Base-by-base conservation (phyloP, 306 rosid genomes). In the Senna tora region DNA sequence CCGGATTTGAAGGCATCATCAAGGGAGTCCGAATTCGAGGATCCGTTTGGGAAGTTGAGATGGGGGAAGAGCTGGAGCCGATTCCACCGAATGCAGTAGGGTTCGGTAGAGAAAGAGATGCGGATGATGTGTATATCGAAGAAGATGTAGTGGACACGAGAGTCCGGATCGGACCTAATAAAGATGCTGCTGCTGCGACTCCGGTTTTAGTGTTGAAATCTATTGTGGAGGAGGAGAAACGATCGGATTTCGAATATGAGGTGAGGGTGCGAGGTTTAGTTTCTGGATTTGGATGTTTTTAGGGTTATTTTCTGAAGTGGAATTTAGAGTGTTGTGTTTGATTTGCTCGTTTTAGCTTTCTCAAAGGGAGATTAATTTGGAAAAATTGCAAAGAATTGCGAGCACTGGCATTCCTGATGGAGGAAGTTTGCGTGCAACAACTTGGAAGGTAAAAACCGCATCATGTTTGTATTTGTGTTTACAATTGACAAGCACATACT, bases 11-110 rank as follows among this genome's bases (percentile, higher is more conserved):
- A 6, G 88, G 75, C 38, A n/a, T n/a, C n/a, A n/a, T n/a, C n/a
- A 83, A 63, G 21, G 83, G 25, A 1, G 79, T 68, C 1, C 79
- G 68, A 15, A 54, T 41, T 13, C 80, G 32, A 15, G 87, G 38
- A 30, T 72, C 81, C 1, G 84, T 79, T 32, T 59, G 69, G n/a
- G 84, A 79, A 58, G 36, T 86, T 16, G 89, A 88, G 32, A 67
- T 71, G 7, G 97, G 96, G 0, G 90, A 87, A 69, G 96, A 88
- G 97, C 92, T 88, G 20, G 96, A 85, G 78, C 82, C 88, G 28
- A 78, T 91, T 79, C 83, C 19, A 66, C 91, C 92, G 4, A 80
- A 86, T 10, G 86, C 65, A 38, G 67, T 72, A 30, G 84, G 74
- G 43, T 80, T 77, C 9, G 72, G 63, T 17, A 59, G 76, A 60